Base-by-base conservation (phyloP, 2,329 filamentous ascomycete genomes). In the Cladosporium sp. region DNA sequence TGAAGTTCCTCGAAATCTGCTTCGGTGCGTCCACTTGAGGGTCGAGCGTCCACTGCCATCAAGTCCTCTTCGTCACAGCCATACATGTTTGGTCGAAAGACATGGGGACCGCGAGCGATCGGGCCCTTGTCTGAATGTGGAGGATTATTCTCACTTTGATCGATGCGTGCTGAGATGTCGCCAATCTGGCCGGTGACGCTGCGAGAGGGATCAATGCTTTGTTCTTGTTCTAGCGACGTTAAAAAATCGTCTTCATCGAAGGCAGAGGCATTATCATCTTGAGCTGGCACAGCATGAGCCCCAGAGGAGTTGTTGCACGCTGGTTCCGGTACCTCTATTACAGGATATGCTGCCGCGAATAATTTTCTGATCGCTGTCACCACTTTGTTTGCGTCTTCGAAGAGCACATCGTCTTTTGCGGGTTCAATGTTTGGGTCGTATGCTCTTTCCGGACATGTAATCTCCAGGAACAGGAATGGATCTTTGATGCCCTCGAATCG, bases 391-490 rank as follows among this genome's bases (percentile, higher is more conserved):
- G 86, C 81, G 52, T 89, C 76, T 4, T 76, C 76, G 66, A 92
- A 91, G 0, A 90, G 67, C 1, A 92, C 80, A 65, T 90, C 84
- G 59, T 90, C 84, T 68, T 92, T 92, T 3, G 84, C 77, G 3
- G 88, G 83, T 60, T 90, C 85, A 5, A 92, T 73, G 64, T 92
- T 92, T 1, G 81, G 77, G 72, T 92, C 89, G 66, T 92, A 92
- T 59, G 78, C 85, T 28, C 80, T 79, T 1, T 75, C 68, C 0
- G 84, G 80, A 66, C 88, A 92, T 14, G 70, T 70, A 30, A 92
- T 84, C 59, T 85, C 82, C 38, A 92, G 72, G 40, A 79, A 79
- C 40, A 91, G 72, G 67, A 92, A 91, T 0, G 81, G 80, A 52
- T 83, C 80, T 17, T 76, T 78, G 20, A 77, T 64, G 9, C 70